phyloP scores from a whole-genome alignment of 768 basidiomycete species.

The Kwoniella mangroviensis region DNA sequence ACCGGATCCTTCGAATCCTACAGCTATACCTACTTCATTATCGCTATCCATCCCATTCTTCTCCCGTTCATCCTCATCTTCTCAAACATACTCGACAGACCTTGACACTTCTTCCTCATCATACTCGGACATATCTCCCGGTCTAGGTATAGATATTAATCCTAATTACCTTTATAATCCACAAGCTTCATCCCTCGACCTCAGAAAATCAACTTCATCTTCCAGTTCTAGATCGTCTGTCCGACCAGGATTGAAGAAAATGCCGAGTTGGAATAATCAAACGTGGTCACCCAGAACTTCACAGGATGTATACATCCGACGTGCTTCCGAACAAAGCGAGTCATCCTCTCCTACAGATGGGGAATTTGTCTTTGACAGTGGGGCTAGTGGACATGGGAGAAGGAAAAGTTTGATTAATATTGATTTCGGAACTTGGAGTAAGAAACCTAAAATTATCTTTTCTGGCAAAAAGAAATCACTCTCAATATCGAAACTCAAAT shows the following conservation, averaged over 20 bases:
- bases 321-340: neutral
- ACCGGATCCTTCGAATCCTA: neutral
- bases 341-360: neutral
- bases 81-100: slow-evolving; percentile 7
- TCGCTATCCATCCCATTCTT: slow-evolving; percentile 26
- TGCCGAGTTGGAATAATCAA: slow-evolving; percentile 27
- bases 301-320: neutral
- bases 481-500: neutral
- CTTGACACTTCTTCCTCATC: neutral
- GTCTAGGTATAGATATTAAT: neutral
- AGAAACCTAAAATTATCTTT: slow-evolving; percentile 5
- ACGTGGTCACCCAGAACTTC: slow-evolving; percentile 1
- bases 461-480: neutral
- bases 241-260: slow-evolving; percentile 15
- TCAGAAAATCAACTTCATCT: neutral
- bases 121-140: neutral
- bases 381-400: neutral
- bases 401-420: slow-evolving; percentile 5
- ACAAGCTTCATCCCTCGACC: neutral
- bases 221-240: neutral
- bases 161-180: neutral
- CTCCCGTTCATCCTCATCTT: slow-evolving; percentile 22
- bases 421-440: slow-evolving; percentile 21
- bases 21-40: slow-evolving; percentile 12
- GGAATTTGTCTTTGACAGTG: neutral